phyloP scores from a whole-genome alignment of 768 basidiomycete species.

The Tricholoma matsutake region DNA sequence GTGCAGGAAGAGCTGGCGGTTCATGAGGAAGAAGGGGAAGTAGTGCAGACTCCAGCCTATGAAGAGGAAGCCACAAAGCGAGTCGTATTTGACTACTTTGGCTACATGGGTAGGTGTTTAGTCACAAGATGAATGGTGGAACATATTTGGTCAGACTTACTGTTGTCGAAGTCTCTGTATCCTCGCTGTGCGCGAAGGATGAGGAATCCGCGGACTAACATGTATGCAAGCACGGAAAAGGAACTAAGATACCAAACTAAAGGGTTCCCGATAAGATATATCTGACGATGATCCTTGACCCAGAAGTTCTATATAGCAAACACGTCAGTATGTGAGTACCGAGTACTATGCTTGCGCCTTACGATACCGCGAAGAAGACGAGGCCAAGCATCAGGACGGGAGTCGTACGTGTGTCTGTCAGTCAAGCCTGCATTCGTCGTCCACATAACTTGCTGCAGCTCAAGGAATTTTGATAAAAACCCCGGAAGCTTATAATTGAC shows the following conservation, averaged over 20 bases:
- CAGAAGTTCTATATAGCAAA: constrained; percentile 80
- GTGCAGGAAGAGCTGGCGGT: constrained; percentile 94
- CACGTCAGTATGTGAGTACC: constrained; percentile 1
- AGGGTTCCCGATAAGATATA: constrained; percentile 95
- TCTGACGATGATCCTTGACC: constrained; percentile 94
- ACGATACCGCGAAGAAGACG: constrained; percentile 88
- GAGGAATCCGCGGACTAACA: constrained; percentile 69
- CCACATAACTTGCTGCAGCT: constrained; percentile 96
- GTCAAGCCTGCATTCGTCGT: constrained; percentile 93
- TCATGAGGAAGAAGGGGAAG: constrained; percentile 96
- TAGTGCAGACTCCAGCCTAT: constrained; percentile 93
- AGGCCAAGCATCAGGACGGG: constrained; percentile 93
- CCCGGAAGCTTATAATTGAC: constrained; percentile 91
- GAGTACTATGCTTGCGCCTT: constrained; percentile 29
- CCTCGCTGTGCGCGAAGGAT: constrained; percentile 89
- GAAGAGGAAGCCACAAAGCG: constrained; percentile 87
- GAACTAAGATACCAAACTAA: constrained; percentile 90
- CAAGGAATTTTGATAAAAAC: constrained; percentile 88
- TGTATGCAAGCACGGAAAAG: constrained; percentile 64
- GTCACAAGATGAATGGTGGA: neutral
- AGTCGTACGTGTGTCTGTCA: constrained; percentile 93
- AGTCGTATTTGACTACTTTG: constrained; percentile 88
- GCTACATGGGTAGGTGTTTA: constrained; percentile 45
- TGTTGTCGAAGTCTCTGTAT: constrained; percentile 87
- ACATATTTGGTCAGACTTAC: constrained; percentile 43